Evolutionary conservation across 2,329 filamentous ascomycete species (phyloP), one percentile per base, ranked within the genome.

Genomic region (Xylaria hypoxylon): DNA sequence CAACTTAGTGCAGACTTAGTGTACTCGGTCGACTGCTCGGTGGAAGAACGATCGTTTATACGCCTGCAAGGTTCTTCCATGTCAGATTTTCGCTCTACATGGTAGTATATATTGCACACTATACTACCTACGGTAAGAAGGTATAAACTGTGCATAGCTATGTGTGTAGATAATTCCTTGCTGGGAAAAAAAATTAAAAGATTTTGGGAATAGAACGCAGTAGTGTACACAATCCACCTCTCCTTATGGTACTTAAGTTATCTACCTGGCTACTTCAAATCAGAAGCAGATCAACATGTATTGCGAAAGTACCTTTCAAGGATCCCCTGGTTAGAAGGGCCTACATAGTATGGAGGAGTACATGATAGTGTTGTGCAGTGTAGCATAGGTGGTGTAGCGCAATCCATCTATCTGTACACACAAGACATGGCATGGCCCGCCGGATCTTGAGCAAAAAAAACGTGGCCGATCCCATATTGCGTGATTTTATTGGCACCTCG

Each of bases 381-480:
- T 13, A 42, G 19, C 11, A 17, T 19, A 40, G 31, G 8, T 8
- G 8, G 28, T 31, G 28, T 31, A 31, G 28, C 28, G 28, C 28
- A 31, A 31, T 31, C 28, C 28, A n/a, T n/a, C n/a, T n/a, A n/a
- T n/a, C n/a, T n/a, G n/a, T n/a, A 22, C 48, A 52, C 28, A 52
- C 48, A 31, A 33, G 50, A 52, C 50, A 60, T 52, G 58, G 48
- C 33, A 22, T 55, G 51, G 26, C 61, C 45, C 53, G 53, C 53
- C 47, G 28, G 45, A 64, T 59, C 61, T 52, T 28, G 45, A 58
- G 40, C n/a, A 48, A 40, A 48, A 64, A 63, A 64, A 64, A 55
- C 53, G 61, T 64, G 61, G 61, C 19, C 47, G 61, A 64, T 64
- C n/a, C n/a, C 61, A 45, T 53, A 58, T 64, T 58, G 61, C 61